Evolutionary conservation across 768 basidiomycete genomes (phyloP).

Genomic region (Tulasnella sp.): DNA sequence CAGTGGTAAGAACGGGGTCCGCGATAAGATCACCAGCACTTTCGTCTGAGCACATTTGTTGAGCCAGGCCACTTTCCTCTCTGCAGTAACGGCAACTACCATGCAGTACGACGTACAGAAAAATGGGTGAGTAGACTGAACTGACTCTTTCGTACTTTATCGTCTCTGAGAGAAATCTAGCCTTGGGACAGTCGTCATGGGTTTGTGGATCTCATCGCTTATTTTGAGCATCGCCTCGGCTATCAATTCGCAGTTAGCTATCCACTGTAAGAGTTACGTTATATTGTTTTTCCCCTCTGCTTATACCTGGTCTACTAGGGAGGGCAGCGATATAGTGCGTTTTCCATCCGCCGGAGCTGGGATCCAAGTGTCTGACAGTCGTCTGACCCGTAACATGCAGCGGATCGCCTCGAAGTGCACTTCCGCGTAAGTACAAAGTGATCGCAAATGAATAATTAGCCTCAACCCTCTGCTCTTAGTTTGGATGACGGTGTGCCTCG

Average conservation of each 20-base stretch:
- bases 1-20: neutral
- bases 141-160: neutral
- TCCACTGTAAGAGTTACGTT: constrained; percentile 6
- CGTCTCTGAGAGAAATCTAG: constrained; percentile 37
- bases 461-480: neutral
- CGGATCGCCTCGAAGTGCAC: constrained; percentile 26
- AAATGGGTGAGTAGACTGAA: neutral
- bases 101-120: neutral
- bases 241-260: constrained; percentile 30
- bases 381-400: neutral
- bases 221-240: constrained; percentile 29
- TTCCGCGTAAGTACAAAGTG: constrained; percentile 18
- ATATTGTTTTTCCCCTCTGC: constrained; percentile 48
- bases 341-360: neutral
- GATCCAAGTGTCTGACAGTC: neutral
- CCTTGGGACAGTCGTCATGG: constrained; percentile 21
- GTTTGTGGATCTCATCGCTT: constrained; percentile 29
- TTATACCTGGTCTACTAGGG: neutral
- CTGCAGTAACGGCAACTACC: constrained; percentile 3
- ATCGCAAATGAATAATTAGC: neutral
- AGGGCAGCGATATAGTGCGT: constrained; percentile 36
- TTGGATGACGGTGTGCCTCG: constrained; percentile 27
- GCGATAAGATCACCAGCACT: too few species aligned
- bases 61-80: neutral
- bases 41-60: too few species aligned